A percentile compares a stretch with the other conserved stretches of the same genome.
phyloP scores from a whole-genome alignment of 2,329 filamentous ascomycete genomes.

The Penicillium sp. region DNA sequence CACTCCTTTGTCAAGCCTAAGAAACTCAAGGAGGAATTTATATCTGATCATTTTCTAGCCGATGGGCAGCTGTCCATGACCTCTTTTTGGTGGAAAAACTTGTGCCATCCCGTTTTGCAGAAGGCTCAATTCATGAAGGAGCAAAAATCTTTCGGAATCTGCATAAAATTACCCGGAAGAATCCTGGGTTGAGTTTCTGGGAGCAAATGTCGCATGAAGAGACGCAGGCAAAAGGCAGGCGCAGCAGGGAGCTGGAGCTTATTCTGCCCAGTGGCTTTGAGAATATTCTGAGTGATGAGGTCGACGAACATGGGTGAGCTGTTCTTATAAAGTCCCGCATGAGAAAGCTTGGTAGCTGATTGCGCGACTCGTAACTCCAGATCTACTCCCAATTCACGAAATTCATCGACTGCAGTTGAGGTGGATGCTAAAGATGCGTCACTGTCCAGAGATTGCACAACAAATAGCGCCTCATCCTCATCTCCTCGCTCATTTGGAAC shows the following conservation, averaged over 20 bases:
- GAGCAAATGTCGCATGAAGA: slow-evolving; percentile 11
- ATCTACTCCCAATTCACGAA: too few species aligned
- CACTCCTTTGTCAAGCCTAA: not conserved
- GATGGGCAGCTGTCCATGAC: slow-evolving; percentile 5
- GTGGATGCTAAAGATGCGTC: too few species aligned
- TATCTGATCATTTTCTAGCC: too few species aligned
- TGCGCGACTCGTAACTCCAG: too few species aligned
- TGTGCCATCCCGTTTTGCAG: not conserved
- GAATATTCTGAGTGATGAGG: not conserved
- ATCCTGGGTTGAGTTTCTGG: slow-evolving; percentile 9
- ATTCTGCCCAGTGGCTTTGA: slow-evolving; percentile 5
- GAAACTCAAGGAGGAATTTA: too few species aligned
- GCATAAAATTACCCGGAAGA: slow-evolving; percentile 2
- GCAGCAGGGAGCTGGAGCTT: slow-evolving; percentile 2
- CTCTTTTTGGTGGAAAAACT: slow-evolving; percentile 4
- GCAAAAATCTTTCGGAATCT: slow-evolving; percentile 6
- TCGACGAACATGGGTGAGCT: too few species aligned
- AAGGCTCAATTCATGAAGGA: not conserved
- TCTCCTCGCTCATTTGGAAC: too few species aligned
- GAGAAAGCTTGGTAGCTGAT: too few species aligned
- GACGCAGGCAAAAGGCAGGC: slow-evolving; percentile 7
- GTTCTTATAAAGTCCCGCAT: too few species aligned
- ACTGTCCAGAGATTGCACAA: too few species aligned
- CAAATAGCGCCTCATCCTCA: too few species aligned
- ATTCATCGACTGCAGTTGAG: too few species aligned